Evolutionary conservation across 163 green algal species (phyloP), one percentile per base, ranked within the genome.

Genomic region (Chlorella variabilis): DNA sequence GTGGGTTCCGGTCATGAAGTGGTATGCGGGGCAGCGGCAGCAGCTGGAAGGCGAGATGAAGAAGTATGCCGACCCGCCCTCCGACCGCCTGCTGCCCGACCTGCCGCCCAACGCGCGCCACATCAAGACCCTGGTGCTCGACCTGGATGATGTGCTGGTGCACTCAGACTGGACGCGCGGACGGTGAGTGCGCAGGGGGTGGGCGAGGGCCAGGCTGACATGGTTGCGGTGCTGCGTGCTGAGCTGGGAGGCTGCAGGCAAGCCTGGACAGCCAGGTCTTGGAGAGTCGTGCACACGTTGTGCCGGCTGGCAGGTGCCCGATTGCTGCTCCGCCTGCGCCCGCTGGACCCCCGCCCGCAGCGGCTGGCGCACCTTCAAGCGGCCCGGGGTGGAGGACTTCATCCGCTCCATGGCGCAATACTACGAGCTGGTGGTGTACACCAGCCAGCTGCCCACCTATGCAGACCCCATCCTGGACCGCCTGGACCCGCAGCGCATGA

Each of bases 351-450:
- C n/a, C n/a, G n/a, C n/a, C n/a, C 15, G 45, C 63, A 82, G 77
- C 38, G 97, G 97, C 23, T 99, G 97, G 97, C 87, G 92, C 38
- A 95, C 93, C 27, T 98, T 97, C 90, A 99, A 99, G 88, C 91
- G 97, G 15, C 95, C 95, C 0, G 97, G 94, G 21, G 92, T 87
- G 13, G 91, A 94, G 34, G 94, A 93, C 36, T 95, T 96, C 56
- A 84, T 99, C 63, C 80, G 91, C 48, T 80, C 92, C 39, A 92
- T 98, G 91, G 88, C 90, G 3, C 90, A 95, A 51, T 96, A 95
- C 84, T 99, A 95, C 82, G 96, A 99, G 86, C 83, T 99, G 34
- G 97, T 99, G 56, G 83, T 99, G 4, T 99, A 97, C 92, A 98
- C 95, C 0, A 90, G 95, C 78, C 91, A 98, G 88, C 87, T 96